Evolutionary conservation across 106 monocot genomes (phyloP), one percentile per base, ranked within the genome.

Genomic region (Apostasia ramifera): DNA sequence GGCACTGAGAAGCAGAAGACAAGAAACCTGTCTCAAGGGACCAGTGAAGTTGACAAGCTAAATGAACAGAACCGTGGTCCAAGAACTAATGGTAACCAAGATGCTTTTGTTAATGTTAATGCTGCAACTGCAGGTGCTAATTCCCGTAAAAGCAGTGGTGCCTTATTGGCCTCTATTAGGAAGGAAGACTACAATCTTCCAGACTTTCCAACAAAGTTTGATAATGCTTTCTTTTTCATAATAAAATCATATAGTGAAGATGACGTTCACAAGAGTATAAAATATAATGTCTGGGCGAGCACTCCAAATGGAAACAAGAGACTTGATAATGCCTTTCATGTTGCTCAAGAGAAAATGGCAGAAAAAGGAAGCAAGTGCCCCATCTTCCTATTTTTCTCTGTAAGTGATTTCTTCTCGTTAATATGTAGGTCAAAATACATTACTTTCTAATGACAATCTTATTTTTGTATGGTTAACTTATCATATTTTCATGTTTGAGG

Each of bases 201-300:
- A 55, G 83, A 84, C 75, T 94, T 94, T 75, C 63, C 63, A 40
- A 83, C 81, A 47, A 84, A 78, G 39, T 87, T 81, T 73, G 83
- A 87, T 14, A 74, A 84, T 40, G 83, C 83, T 38, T 66, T 81
- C 2, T 87, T 87, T 55, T 87, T 81, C 66, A 81, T 87, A 39
- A 87, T 87, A 66, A 87, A 87, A 63, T 87, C 87, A 39, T 87
- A 87, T 65, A 86, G 86, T 59, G 86, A 86, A 56, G 86, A 86
- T 82, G 86, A 86, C 63, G 70, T 86, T 54, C 86, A 87, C 66
- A 87, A 87, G 78, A 87, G 87, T 65, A 84, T 87, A 15, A 87
- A 87, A 67, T 87, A 87, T 56, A 81, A 84, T 78, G 87, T 87
- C 2, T 87, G 87, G 87, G 69, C 87, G 50, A 87, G 87, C 56